These are phyloP conservation scores for Chytridium lagenaria DNA, from an alignment of 371 early-diverging fungal genomes.

Conservation along the genomic window DNA sequence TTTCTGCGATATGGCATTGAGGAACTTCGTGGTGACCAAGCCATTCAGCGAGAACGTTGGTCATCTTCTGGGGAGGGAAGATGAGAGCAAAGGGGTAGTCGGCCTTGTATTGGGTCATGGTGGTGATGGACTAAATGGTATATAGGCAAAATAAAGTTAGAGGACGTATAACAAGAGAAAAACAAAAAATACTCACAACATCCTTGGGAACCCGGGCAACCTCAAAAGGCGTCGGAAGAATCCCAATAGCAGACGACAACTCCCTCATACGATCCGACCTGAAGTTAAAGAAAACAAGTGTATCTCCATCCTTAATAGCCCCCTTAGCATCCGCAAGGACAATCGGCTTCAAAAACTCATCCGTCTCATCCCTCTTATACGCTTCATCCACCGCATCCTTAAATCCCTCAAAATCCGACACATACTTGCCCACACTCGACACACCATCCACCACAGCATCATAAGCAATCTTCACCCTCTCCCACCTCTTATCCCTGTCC, in stretches of 20 bases:
- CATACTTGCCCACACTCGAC: conserved; percentile 65
- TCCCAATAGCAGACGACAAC: conserved; percentile 87
- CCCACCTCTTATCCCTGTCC: conserved; percentile 99
- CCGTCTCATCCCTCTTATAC: conserved; percentile 87
- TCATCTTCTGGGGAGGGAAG: conserved; percentile 96
- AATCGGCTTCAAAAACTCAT: conserved; percentile 99
- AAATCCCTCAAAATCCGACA: conserved; percentile 19
- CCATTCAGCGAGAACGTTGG: conserved; percentile 97
- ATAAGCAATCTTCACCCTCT: conserved; percentile 93
- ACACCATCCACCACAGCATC: conserved; percentile 83
- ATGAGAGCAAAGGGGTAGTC: conserved; percentile 91
- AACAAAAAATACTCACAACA: conserved; percentile 54
- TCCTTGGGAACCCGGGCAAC: conserved; percentile 73
- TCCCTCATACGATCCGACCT: conserved; percentile 99
- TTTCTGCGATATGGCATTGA: conserved; percentile 98
- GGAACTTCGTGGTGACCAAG: conserved; percentile 80
- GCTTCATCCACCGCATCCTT: conserved; percentile 66
- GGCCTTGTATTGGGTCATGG: conserved; percentile 98
- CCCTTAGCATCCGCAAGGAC: conserved; percentile 74
- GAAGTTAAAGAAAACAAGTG: conserved; percentile 60
- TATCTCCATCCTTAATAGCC: conserved; percentile 67
- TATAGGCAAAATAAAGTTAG: too few relatives aligned
- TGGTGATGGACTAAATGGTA: conserved; percentile 68
- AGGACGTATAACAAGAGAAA: not conserved
- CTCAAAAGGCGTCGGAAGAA: conserved; percentile 88